phyloP scores from a whole-genome alignment of 75 land plant species.

The Cunninghamia lanceolata region DNA sequence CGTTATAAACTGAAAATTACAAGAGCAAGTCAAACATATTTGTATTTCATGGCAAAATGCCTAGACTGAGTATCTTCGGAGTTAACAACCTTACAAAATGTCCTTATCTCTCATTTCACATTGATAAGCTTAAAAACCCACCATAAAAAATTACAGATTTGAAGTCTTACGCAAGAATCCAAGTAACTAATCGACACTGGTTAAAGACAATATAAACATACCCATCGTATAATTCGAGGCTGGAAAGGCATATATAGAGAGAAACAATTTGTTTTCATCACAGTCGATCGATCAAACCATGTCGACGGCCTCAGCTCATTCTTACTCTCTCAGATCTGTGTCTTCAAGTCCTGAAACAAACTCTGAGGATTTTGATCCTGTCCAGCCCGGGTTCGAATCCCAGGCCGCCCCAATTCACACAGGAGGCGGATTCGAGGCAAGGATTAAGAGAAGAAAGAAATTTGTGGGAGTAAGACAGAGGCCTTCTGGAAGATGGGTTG shows the following conservation, averaged over 20 bases:
- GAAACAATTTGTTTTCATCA: not conserved
- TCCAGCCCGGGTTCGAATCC: not conserved
- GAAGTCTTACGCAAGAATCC: too few relatives aligned
- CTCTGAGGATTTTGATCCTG: not conserved
- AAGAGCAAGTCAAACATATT: too few relatives aligned
- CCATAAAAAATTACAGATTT: too few relatives aligned
- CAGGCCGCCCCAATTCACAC: not conserved
- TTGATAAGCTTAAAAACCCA: too few relatives aligned
- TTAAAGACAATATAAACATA: not conserved
- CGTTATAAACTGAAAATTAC: too few relatives aligned
- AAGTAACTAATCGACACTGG: not conserved
- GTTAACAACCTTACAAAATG: too few relatives aligned
- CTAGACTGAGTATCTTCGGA: too few relatives aligned
- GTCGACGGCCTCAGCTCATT: not conserved
- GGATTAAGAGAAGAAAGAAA: slow-evolving; percentile 17
- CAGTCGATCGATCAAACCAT: not conserved
- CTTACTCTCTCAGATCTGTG: slow-evolving; percentile 2
- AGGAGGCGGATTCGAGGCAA: not conserved
- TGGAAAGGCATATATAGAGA: not conserved
- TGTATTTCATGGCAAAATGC: too few relatives aligned
- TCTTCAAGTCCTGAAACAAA: not conserved
- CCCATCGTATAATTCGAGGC: not conserved
- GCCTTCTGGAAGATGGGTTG: slow-evolving; percentile 74
- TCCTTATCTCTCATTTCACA: too few relatives aligned
- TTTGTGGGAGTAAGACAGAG: slow-evolving; percentile 71